phyloP scores from a whole-genome alignment of 202 grass and related monocot species.

The Setaria viridis region DNA sequence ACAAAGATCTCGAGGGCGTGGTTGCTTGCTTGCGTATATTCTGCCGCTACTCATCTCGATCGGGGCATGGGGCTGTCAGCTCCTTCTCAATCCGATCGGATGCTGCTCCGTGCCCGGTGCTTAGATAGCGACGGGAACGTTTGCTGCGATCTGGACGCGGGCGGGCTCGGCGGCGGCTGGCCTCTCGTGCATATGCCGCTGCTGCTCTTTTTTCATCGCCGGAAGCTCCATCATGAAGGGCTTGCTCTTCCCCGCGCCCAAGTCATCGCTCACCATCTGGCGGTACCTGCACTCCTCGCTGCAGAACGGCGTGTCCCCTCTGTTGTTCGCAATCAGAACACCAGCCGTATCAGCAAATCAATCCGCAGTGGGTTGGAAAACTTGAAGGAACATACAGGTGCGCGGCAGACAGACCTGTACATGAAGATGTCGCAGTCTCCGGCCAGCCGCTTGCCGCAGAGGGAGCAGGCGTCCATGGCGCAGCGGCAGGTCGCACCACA shows the following conservation, averaged over 20 bases:
- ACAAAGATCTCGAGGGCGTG: neutral
- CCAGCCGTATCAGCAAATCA: neutral
- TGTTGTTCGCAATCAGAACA: constrained; percentile 33
- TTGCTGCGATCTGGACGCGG: constrained; percentile 13
- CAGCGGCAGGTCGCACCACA: neutral
- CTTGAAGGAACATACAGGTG: neutral
- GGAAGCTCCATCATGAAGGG: constrained; percentile 1
- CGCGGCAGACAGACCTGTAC: constrained; percentile 61
- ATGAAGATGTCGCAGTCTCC: constrained; percentile 79
- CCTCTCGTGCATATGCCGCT: neutral
- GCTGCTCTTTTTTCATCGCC: constrained; percentile 5
- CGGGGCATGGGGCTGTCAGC: neutral
- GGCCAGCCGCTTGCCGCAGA: constrained; percentile 70
- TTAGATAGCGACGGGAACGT: constrained; percentile 50
- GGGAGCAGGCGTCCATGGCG: constrained; percentile 73
- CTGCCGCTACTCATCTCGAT: constrained; percentile 29
- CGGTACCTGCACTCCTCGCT: constrained; percentile 63
- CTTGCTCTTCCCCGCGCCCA: neutral
- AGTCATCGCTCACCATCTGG: constrained; percentile 51
- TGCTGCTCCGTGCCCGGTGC: neutral
- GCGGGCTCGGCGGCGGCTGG: constrained; percentile 9
- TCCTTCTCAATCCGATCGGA: neutral
- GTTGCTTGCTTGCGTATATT: neutral
- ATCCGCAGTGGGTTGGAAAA: neutral
- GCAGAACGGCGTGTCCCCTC: constrained; percentile 73